These are phyloP conservation scores for Euphorbia lathyris DNA, from an alignment of 345 rosid species.

Conservation along the genomic window DNA sequence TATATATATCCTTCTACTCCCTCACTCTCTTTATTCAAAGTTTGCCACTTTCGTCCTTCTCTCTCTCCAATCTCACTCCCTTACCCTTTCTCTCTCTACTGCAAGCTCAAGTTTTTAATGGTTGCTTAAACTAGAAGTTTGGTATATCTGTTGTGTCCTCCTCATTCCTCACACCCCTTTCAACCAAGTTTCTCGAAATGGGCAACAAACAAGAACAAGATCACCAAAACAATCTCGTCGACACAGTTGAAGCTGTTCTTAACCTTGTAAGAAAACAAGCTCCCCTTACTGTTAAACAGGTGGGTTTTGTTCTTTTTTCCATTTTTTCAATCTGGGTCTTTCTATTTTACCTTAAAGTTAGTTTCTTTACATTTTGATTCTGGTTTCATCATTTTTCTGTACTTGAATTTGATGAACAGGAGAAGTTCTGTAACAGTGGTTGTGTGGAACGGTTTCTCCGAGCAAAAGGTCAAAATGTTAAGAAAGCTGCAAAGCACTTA, in stretches of 20 bases:
- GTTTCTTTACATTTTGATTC: not conserved
- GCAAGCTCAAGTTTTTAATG: constrained; percentile 33
- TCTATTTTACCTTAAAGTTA: not conserved
- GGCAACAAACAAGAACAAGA: constrained; percentile 51
- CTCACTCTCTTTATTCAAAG: constrained; percentile 22
- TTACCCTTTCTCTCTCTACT: constrained; percentile 17
- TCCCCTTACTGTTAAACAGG: constrained; percentile 82
- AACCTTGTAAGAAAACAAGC: constrained; percentile 61
- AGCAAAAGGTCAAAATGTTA: constrained; percentile 72
- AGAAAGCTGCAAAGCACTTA: constrained; percentile 78
- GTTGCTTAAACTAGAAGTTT: constrained; percentile 62
- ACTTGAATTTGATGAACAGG: constrained; percentile 41
- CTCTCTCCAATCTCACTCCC: constrained; percentile 13
- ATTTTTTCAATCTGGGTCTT: not conserved
- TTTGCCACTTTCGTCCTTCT: constrained; percentile 18
- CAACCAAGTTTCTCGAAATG: constrained; percentile 34
- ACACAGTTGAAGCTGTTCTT: constrained; percentile 66
- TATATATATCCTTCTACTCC: constrained; percentile 17
- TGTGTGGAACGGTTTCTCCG: constrained; percentile 79
- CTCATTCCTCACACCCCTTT: not conserved
- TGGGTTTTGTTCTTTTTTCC: constrained; percentile 10
- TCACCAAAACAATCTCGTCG: constrained; percentile 19
- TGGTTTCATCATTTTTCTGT: no score
- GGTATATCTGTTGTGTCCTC: constrained; percentile 34
- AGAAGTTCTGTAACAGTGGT: constrained; percentile 76